Evolutionary conservation across 805 yeast genomes (phyloP), one percentile per base, ranked within the genome.

Genomic region (Lipomyces oligophaga): DNA sequence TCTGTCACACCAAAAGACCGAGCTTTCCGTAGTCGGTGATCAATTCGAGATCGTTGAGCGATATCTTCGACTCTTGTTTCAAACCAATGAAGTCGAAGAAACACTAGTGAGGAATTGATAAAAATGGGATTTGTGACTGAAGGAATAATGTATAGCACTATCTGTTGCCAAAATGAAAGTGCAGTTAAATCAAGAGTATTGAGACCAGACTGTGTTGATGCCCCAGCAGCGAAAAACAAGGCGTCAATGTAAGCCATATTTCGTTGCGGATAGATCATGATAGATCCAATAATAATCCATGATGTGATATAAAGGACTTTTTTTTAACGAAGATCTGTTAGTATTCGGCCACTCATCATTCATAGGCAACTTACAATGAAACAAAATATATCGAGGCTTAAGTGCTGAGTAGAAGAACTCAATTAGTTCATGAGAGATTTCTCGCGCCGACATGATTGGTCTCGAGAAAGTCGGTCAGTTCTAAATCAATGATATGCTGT

Each of bases 191-290:
- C 78, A 20, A 85, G 71, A 19, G 96, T 83, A 62, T 87, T 88
- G 45, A 93, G 68, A 0, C 99, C 99, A 0, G 96, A 95, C 62
- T 90, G 96, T 1, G 97, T 87, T 1, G 82, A 67, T 0, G 93
- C 79, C 8, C 95, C 90, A 8, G 81, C 70, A 0, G 88, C 75
- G 45, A 85, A 69, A 63, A 90, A 85, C 27, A 93, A 67, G 1
- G 83, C 79, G 68, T 93, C 97, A 36, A 85, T 81, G 63, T 90
- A 93, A 6, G 60, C 43, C 19, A 70, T 67, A 60, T 83, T 81
- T 44, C 72, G 74, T n/a, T 75, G 74, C 0, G 96, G 96, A 59
- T 81, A 90, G 32, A 93, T 65, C 43, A 90, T 59, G 27, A 89
- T 74, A 0, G 97, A 86, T 1, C 85, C 79, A 1, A 88, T 31